phyloP scores from a whole-genome alignment of 208 protist genomes.

The Endotrypanum monterogeii region DNA sequence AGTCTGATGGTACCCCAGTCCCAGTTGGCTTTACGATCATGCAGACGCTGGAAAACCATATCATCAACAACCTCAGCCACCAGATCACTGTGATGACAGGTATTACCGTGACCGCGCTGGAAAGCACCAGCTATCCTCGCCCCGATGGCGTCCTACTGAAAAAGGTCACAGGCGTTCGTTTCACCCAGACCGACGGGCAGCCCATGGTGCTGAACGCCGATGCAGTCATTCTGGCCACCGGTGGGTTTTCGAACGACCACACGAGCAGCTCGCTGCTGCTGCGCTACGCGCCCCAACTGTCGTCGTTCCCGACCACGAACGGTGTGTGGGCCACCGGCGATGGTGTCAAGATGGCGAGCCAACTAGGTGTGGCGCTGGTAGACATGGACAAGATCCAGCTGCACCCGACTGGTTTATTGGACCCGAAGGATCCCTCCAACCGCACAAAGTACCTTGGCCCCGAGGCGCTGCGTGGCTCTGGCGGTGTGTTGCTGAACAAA shows the following conservation, averaged over 20 bases:
- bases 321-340: slow-evolving; percentile 83
- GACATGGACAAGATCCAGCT: slow-evolving; percentile 96
- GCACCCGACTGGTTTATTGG: slow-evolving; percentile 96
- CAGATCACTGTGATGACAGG: slow-evolving; percentile 75
- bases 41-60: slow-evolving; percentile 75
- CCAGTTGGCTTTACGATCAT: slow-evolving; percentile 93
- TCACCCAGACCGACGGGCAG: slow-evolving; percentile 17
- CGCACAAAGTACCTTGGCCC: slow-evolving; percentile 94
- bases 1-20: slow-evolving; percentile 71
- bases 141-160: slow-evolving; percentile 46
- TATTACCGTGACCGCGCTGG: slow-evolving; percentile 44
- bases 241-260: slow-evolving; percentile 84
- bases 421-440: slow-evolving; percentile 88
- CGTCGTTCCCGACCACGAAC: slow-evolving; percentile 91
- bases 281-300: slow-evolving; percentile 77
- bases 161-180: slow-evolving; percentile 52
- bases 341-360: slow-evolving; percentile 71
- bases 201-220: slow-evolving; percentile 59
- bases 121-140: slow-evolving; percentile 32
- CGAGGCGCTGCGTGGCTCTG: slow-evolving; percentile 95
- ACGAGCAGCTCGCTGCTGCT: slow-evolving; percentile 64
- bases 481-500: slow-evolving; percentile 94
- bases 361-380: slow-evolving; percentile 77
- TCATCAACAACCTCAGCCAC: slow-evolving; percentile 49
- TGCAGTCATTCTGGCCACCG: slow-evolving; percentile 89